These are phyloP conservation scores for Plasmodium chabaudi DNA, from an alignment of 169 alveolate genomes.

Conservation along the genomic window DNA sequence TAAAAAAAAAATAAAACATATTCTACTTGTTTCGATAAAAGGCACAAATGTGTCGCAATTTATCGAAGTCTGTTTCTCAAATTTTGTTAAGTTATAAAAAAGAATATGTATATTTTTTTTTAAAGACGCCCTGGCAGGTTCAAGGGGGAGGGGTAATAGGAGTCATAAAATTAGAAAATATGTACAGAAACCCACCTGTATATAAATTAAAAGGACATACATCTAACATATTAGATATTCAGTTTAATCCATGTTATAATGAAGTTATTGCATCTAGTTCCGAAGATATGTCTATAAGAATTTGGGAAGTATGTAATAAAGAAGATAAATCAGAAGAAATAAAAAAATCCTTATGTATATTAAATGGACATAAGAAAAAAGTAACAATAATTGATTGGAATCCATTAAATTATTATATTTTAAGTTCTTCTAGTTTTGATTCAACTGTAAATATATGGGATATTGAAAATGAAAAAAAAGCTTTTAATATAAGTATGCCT, in stretches of 20 bases:
- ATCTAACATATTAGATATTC: constrained; percentile 79
- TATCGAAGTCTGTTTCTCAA: not conserved
- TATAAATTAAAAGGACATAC: constrained; percentile 82
- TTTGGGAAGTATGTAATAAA: constrained; percentile 80
- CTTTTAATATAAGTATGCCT: constrained; percentile 68
- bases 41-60: not conserved
- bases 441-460: constrained; percentile 82
- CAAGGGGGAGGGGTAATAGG: constrained; percentile 86
- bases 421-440: constrained; percentile 80
- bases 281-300: constrained; percentile 79
- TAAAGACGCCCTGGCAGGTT: constrained; percentile 86
- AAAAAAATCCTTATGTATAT: constrained; percentile 65
- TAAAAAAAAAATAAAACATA: not conserved
- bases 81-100: too few relatives aligned
- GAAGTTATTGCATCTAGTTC: constrained; percentile 83
- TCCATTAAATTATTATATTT: constrained; percentile 78
- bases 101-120: not conserved
- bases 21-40: not conserved
- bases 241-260: constrained; percentile 80
- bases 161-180: constrained; percentile 77
- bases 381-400: constrained; percentile 83
- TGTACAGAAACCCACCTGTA: constrained; percentile 78
- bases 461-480: constrained; percentile 77
- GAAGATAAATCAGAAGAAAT: constrained; percentile 54
- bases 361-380: constrained; percentile 83